A percentile compares a stretch with the other conserved stretches of the same genome.
Conservation (phyloP, 441 rosid genomes). For the Gossypium trilobum region DNA sequence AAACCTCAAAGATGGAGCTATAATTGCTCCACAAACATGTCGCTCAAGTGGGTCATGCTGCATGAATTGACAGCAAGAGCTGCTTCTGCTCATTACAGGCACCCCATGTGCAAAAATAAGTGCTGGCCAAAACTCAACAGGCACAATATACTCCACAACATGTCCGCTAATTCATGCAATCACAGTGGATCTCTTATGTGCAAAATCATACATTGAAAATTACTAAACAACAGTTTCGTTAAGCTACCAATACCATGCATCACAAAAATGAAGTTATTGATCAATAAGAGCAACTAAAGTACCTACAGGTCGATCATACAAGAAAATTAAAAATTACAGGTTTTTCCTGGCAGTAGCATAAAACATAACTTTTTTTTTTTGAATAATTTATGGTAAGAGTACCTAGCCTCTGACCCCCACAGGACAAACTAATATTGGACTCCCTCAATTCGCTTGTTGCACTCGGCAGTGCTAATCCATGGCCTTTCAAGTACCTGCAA, state of each 20-base stretch:
- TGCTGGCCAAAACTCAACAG: neutral
- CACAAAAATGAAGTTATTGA: conserved; percentile 1
- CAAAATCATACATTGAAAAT: neutral
- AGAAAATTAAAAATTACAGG: conserved; percentile 6
- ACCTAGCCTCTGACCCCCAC: conserved; percentile 13
- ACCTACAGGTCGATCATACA: conserved; percentile 1
- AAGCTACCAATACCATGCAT: neutral
- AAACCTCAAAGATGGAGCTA: neutral
- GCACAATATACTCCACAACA: conserved; percentile 6
- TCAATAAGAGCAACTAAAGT: neutral
- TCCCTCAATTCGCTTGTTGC: conserved; percentile 20
- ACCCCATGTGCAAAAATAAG: conserved; percentile 15
- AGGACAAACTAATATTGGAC: conserved; percentile 15
- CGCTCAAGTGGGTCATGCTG: conserved; percentile 10
- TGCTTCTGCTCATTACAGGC: conserved; percentile 19
- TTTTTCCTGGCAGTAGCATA: conserved; percentile 11
- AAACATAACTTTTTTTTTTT: conserved; percentile 12
- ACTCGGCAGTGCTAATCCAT: conserved; percentile 23
- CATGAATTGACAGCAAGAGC: neutral
- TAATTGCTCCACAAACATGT: conserved; percentile 10
- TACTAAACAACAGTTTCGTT: neutral
- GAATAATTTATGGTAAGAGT: conserved; percentile 13
- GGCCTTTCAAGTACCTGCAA: conserved; percentile 48
- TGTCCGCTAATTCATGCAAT: neutral
- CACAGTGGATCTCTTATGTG: neutral